Evolutionary conservation across 1,139 yeast genomes (phyloP).

Genomic region (Blastobotrys ciferrii): DNA sequence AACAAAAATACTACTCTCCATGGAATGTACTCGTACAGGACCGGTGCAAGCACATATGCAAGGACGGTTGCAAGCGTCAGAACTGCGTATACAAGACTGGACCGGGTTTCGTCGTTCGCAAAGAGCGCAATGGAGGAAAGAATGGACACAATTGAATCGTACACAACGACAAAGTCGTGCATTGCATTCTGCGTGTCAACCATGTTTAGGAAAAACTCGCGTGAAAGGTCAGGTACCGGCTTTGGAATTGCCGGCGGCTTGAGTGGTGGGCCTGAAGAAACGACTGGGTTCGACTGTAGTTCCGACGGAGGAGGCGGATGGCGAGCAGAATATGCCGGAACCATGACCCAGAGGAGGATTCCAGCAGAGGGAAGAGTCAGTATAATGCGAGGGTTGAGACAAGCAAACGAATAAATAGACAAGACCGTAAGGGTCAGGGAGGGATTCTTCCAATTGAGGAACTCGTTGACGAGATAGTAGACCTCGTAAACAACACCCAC

Average conservation of each 20-base stretch:
- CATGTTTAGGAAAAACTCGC: conserved; percentile 73
- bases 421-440: conserved; percentile 60
- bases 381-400: conserved; percentile 61
- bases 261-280: conserved; percentile 55
- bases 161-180: conserved; percentile 62
- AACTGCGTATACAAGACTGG: conserved; percentile 39
- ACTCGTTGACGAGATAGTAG: conserved; percentile 49
- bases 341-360: conserved; percentile 54
- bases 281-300: conserved; percentile 48
- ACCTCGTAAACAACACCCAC: conserved; percentile 50
- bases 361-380: conserved; percentile 53
- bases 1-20: conserved; percentile 39
- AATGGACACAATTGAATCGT: conserved; percentile 54
- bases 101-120: conserved; percentile 61
- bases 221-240: conserved; percentile 76
- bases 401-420: conserved; percentile 53
- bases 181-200: conserved; percentile 85
- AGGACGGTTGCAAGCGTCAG: conserved; percentile 41
- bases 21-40: conserved; percentile 39
- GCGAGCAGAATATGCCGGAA: conserved; percentile 64
- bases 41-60: conserved; percentile 36
- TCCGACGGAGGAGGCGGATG: conserved; percentile 37
- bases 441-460: conserved; percentile 64
- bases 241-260: conserved; percentile 53
- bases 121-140: conserved; percentile 63